Conservation (phyloP, 306 rosid genomes). For the Oxytropis ochrocephala region DNA sequence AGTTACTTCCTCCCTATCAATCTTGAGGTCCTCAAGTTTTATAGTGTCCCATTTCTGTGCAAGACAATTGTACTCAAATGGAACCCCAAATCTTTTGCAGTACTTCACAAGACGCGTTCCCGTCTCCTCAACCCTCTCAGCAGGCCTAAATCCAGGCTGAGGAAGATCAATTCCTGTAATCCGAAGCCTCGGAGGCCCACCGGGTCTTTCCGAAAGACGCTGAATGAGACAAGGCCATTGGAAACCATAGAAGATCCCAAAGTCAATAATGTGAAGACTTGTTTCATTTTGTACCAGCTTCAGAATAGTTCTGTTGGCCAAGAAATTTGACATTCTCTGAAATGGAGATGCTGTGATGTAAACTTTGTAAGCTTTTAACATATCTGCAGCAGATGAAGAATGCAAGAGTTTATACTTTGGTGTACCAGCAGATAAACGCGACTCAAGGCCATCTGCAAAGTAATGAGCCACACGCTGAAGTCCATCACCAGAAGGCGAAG, state of each 20-base stretch:
- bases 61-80: constrained; percentile 48
- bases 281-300: constrained; percentile 32
- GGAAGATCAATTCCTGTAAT: constrained; percentile 72
- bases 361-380: constrained; percentile 52
- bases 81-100: constrained; percentile 58
- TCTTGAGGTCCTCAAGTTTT: constrained; percentile 46
- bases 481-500: constrained; percentile 62
- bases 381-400: constrained; percentile 40
- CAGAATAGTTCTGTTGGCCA: constrained; percentile 52
- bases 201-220: constrained; percentile 46
- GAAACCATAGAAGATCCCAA: constrained; percentile 71
- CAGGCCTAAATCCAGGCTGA: constrained; percentile 67
- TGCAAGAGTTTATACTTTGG: constrained; percentile 26
- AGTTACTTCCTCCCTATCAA: constrained; percentile 38
- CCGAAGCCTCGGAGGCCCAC: constrained; percentile 63
- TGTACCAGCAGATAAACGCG: constrained; percentile 43
- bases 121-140: constrained; percentile 64
- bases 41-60: constrained; percentile 74
- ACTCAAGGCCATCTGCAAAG: constrained; percentile 60
- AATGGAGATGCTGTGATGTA: constrained; percentile 57
- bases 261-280: constrained; percentile 57
- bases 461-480: constrained; percentile 66
- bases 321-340: constrained; percentile 45
- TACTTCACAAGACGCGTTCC: constrained; percentile 50
- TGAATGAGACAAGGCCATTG: constrained; percentile 87